phyloP scores from a whole-genome alignment of 2,329 filamentous ascomycete genomes.

The Dactylonectria macrodidyma region DNA sequence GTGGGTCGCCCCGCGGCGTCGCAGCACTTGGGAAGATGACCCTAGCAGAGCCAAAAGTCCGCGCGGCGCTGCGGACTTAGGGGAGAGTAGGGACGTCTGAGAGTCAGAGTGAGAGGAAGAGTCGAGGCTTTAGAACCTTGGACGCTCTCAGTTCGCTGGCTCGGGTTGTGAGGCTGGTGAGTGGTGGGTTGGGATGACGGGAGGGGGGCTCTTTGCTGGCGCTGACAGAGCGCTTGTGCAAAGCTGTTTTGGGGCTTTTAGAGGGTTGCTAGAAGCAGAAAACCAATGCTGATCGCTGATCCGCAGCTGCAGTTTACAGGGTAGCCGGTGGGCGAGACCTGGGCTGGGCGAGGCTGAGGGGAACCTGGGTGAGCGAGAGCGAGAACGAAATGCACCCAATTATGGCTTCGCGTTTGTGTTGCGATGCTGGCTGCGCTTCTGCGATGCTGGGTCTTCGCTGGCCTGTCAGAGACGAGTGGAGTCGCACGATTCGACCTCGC shows the following conservation, averaged over 20 bases:
- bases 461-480: constrained; percentile 9
- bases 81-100: constrained; percentile 13
- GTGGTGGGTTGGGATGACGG: constrained; percentile 3
- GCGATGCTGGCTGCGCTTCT: too few species aligned
- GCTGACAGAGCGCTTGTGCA: constrained; percentile 35
- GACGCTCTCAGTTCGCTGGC: too few species aligned
- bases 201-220: constrained; percentile 33
- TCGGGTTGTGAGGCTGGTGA: background rate
- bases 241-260: constrained; percentile 23
- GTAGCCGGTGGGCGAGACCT: constrained; percentile 24
- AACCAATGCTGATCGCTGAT: constrained; percentile 21
- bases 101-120: background rate
- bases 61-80: constrained; percentile 41
- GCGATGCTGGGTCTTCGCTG: background rate
- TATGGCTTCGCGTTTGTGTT: constrained; percentile 5
- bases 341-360: constrained; percentile 32
- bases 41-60: constrained; percentile 42
- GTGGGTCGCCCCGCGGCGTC: constrained; percentile 41
- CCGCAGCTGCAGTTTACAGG: constrained; percentile 11
- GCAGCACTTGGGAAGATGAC: constrained; percentile 26
- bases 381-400: constrained; percentile 34
- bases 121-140: too few species aligned
- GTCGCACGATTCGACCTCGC: background rate
- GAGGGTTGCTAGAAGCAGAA: constrained; percentile 8
- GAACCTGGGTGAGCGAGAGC: constrained; percentile 34